phyloP scores from a whole-genome alignment of 1,284 basidiomycete genomes.

The Polyporus tsugae region DNA sequence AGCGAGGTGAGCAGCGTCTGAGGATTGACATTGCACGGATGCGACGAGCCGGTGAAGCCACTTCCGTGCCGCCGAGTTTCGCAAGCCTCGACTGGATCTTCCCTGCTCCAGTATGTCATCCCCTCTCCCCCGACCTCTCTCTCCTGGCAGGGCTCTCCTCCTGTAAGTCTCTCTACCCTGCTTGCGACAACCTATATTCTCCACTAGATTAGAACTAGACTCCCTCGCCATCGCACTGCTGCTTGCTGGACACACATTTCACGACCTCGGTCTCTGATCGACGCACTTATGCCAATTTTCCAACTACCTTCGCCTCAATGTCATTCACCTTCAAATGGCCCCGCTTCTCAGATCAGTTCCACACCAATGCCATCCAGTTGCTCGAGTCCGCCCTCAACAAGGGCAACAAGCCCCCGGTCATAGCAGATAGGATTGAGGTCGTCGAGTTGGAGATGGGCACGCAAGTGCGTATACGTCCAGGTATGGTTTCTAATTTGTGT shows the following conservation, averaged over 20 bases:
- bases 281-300: slow-evolving; percentile 25
- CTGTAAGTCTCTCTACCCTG: background rate
- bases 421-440: slow-evolving; percentile 97
- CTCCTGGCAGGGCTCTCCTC: slow-evolving; percentile 10
- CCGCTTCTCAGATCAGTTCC: slow-evolving; percentile 94
- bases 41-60: slow-evolving; percentile 19
- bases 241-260: slow-evolving; percentile 8
- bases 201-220: slow-evolving; percentile 14
- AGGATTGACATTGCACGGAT: slow-evolving; percentile 10
- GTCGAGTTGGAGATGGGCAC: slow-evolving; percentile 99
- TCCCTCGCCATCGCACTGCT: background rate
- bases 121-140: slow-evolving; percentile 12
- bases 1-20: slow-evolving; percentile 10
- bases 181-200: background rate
- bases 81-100: slow-evolving; percentile 28
- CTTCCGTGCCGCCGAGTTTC: slow-evolving; percentile 31
- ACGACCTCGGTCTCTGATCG: background rate
- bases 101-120: slow-evolving; percentile 31
- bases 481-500: background rate
- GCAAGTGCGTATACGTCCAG: slow-evolving; percentile 64
- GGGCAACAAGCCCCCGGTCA: slow-evolving; percentile 96
- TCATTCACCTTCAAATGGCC: slow-evolving; percentile 99
- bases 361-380: slow-evolving; percentile 93
- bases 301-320: slow-evolving; percentile 58
- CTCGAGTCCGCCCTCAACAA: slow-evolving; percentile 96